Evolutionary conservation across 75 land plant genomes (phyloP), one percentile per base, ranked within the genome.

Genomic region (Chamaecyparis obtusa): DNA sequence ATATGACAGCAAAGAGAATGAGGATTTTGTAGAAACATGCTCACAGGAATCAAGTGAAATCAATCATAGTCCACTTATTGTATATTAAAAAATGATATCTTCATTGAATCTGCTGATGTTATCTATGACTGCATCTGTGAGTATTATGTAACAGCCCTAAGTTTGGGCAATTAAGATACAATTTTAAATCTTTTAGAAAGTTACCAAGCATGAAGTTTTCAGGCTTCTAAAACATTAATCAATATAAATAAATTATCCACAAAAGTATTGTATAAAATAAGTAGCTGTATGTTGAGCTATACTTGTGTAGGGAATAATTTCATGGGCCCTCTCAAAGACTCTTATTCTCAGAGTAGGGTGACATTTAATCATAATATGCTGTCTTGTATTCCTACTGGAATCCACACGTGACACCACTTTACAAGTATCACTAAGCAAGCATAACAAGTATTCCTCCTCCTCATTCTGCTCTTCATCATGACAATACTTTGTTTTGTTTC

Each of bases 391-490:
- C 35, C 30, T 71, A 74, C 76, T 32, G 33, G 32, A 71, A 71
- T 71, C 75, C 75, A 74, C 76, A 74, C 76, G 76, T 74, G 76
- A 74, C 76, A 74, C 76, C 36, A 9, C 76, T 32, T 74, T 74
- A 33, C 4, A 32, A 33, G 30, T 27, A 67, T 21, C n/a, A 27
- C 71, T 67, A 67, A 24, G 71, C 71, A 51, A 51, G 14, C 15
- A 51, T 51, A 51, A 39, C 55, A 51, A 1, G 55, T 51, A 51
- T 51, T 14, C 54, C 4, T 57, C 6, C 30, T 27, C 27, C 24
- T 21, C 27, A 21, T 32, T 10, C 76, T n/a, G n/a, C n/a, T n/a
- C n/a, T 72, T 14, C 36, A 30, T 74, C 75, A 71, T 71, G 14
- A 71, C 33, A 32, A n/a, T 2, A 33, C 36, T 32, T 30, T 14